Evolutionary conservation across 768 basidiomycete genomes (phyloP).

Genomic region (Termitomyces eurrhizus): DNA sequence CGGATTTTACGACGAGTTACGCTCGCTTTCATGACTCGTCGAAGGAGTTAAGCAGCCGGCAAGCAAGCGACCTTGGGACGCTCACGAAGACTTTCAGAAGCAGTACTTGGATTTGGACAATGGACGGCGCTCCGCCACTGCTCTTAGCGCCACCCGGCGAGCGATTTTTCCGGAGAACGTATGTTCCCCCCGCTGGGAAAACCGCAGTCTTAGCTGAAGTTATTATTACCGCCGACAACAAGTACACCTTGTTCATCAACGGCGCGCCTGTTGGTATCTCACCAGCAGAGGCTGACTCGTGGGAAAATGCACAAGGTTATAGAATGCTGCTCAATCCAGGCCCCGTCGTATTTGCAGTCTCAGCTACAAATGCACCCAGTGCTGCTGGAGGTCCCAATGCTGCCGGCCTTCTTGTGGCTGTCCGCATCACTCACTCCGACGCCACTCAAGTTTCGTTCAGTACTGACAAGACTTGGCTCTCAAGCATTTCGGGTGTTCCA

Average conservation of each 20-base stretch:
- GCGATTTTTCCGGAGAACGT: slow-evolving; percentile 10
- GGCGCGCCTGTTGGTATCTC: slow-evolving; percentile 7
- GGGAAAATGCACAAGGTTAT: slow-evolving; percentile 13
- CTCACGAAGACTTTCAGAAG: slow-evolving; percentile 4
- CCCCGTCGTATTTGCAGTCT: slow-evolving; percentile 11
- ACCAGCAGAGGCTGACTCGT: slow-evolving; percentile 4
- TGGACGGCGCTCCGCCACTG: slow-evolving; percentile 1
- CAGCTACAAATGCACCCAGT: slow-evolving; percentile 9
- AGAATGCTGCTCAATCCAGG: slow-evolving; percentile 11
- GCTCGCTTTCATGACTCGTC: neutral
- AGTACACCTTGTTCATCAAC: slow-evolving; percentile 11
- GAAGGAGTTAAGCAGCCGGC: slow-evolving; percentile 3
- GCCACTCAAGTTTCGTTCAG: slow-evolving; percentile 7
- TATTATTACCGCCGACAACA: slow-evolving; percentile 13
- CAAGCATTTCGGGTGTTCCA: slow-evolving; percentile 2
- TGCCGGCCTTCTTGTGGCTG: slow-evolving; percentile 11
- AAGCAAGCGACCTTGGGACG: slow-evolving; percentile 6
- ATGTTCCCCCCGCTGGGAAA: slow-evolving; percentile 10
- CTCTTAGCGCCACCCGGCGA: slow-evolving; percentile 9
- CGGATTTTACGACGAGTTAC: neutral
- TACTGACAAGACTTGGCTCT: slow-evolving; percentile 8
- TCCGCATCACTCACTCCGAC: slow-evolving; percentile 15
- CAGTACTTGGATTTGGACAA: slow-evolving; percentile 15
- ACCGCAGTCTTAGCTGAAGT: slow-evolving; percentile 12
- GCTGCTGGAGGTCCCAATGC: slow-evolving; percentile 4